Conservation (phyloP, 129 eudicot species). For the Glebionis coronaria region DNA sequence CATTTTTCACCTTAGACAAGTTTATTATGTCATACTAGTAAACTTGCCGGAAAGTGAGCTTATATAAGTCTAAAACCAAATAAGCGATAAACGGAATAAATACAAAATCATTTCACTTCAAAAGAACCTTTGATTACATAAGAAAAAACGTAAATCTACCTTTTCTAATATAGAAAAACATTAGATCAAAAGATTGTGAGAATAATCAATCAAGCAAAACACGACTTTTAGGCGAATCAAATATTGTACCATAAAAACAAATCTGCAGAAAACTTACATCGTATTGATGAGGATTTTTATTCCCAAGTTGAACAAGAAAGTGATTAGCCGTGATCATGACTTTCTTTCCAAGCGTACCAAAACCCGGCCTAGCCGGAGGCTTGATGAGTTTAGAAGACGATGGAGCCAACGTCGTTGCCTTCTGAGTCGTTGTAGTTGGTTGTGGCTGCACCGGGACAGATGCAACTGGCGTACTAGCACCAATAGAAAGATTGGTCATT, state of each 20-base stretch:
- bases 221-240: not conserved
- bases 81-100: too few relatives aligned
- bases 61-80: too few relatives aligned
- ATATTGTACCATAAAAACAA: not conserved
- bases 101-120: too few relatives aligned
- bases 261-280: constrained; percentile 31
- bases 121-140: too few relatives aligned
- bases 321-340: constrained; percentile 61
- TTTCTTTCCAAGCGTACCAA: constrained; percentile 39
- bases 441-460: constrained; percentile 14
- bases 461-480: not conserved
- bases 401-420: constrained; percentile 27
- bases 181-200: too few relatives aligned
- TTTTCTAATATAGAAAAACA: too few relatives aligned
- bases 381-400: constrained; percentile 32
- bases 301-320: constrained; percentile 48
- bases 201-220: not conserved
- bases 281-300: constrained; percentile 55
- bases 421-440: not conserved
- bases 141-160: too few relatives aligned
- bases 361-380: constrained; percentile 52
- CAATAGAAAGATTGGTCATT: too few relatives aligned
- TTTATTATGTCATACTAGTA: too few relatives aligned
- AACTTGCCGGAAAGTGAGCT: too few relatives aligned
- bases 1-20: too few relatives aligned